A percentile compares a stretch with the other conserved stretches of the same genome.
Evolutionary conservation across 2,329 filamentous ascomycete genomes (phyloP).

Genomic region (Trichocomaceae sp.): DNA sequence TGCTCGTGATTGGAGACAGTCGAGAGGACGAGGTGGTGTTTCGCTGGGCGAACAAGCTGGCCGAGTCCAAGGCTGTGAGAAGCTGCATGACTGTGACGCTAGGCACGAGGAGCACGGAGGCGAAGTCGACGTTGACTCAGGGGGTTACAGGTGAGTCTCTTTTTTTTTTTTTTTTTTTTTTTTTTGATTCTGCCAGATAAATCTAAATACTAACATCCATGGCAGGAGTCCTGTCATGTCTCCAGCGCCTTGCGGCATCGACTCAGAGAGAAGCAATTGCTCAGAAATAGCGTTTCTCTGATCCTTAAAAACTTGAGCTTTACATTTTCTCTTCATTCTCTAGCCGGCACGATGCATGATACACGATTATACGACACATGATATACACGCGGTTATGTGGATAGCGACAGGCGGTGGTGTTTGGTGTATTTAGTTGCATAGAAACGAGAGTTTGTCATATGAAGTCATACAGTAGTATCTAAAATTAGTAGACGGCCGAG

Average conservation of each 20-base stretch:
- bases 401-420: neutral
- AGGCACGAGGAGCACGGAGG: slow-evolving; percentile 81
- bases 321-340: neutral
- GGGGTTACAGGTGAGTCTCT: slow-evolving; percentile 83
- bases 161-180: too few relatives aligned
- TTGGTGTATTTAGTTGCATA: too few relatives aligned
- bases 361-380: neutral
- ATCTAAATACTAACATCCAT: slow-evolving; percentile 11
- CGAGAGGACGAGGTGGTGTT: slow-evolving; percentile 92
- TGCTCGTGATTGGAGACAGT: slow-evolving; percentile 84
- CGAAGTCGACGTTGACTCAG: slow-evolving; percentile 76
- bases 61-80: slow-evolving; percentile 51
- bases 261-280: neutral
- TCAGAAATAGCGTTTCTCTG: neutral
- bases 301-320: too few relatives aligned
- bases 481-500: too few relatives aligned
- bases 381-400: slow-evolving; percentile 1
- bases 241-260: slow-evolving; percentile 45
- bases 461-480: too few relatives aligned
- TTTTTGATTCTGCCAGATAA: too few relatives aligned
- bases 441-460: too few relatives aligned
- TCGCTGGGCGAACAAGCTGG: slow-evolving; percentile 80
- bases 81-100: slow-evolving; percentile 80
- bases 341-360: neutral
- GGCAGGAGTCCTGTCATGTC: slow-evolving; percentile 46